Percentiles rank a stretch among this genome's conserved stretches.
Conservation (phyloP, 2,329 filamentous ascomycete genomes). For the Tolypocladium album region DNA sequence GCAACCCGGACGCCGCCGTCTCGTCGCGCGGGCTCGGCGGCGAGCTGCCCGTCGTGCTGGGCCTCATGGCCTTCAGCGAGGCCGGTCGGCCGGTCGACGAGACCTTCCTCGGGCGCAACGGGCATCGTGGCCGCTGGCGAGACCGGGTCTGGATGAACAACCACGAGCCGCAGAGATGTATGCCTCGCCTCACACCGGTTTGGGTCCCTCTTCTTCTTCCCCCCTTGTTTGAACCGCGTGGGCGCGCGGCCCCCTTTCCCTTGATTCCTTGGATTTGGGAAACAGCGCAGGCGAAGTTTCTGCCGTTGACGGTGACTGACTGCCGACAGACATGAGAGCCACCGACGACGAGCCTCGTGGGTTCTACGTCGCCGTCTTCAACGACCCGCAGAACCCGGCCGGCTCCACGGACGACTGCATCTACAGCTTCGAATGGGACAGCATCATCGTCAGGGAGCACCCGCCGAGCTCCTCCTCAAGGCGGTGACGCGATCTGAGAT, state of each 20-base stretch:
- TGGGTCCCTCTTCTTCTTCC: background rate
- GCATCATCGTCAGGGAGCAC: constrained; percentile 11
- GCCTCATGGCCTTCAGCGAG: constrained; percentile 25
- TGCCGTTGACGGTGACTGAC: background rate
- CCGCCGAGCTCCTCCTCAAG: background rate
- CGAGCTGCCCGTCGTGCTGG: constrained; percentile 26
- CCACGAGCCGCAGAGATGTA: constrained; percentile 14
- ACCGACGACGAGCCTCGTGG: constrained; percentile 15
- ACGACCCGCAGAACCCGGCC: constrained; percentile 16
- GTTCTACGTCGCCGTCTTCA: constrained; percentile 22
- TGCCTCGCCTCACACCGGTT: constrained; percentile 6
- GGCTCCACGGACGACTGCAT: constrained; percentile 15
- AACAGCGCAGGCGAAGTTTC: background rate
- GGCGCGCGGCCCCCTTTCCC: too few relatives aligned
- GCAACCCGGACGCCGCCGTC: constrained; percentile 3
- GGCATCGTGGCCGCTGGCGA: constrained; percentile 12
- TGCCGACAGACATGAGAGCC: constrained; percentile 11
- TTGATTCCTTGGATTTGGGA: too few relatives aligned
- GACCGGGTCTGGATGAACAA: constrained; percentile 12
- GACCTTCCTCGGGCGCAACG: constrained; percentile 12
- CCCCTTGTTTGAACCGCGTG: too few relatives aligned
- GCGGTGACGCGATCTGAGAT: background rate
- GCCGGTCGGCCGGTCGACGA: constrained; percentile 5
- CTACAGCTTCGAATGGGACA: constrained; percentile 14
- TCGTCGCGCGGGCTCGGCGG: constrained; percentile 23